Evolutionary conservation across 495 filamentous ascomycete genomes (phyloP).

Genomic region (Penicillium lagena): DNA sequence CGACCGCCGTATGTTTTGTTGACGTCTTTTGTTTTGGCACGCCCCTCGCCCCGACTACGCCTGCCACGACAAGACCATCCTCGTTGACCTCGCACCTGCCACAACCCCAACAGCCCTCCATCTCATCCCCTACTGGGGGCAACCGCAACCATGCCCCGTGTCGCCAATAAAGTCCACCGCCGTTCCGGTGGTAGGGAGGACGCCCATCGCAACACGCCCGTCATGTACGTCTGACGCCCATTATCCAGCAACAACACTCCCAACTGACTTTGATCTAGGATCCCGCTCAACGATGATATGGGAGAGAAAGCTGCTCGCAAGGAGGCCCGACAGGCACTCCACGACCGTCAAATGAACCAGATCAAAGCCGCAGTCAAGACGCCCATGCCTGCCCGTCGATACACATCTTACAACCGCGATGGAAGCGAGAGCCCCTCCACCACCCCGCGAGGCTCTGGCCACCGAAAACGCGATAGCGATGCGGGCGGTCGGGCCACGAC

Average conservation of each 20-base stretch:
- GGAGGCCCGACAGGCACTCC: slow-evolving; percentile 79
- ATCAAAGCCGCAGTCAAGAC: slow-evolving; percentile 82
- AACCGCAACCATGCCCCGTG: slow-evolving; percentile 62
- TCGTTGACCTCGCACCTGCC: neutral
- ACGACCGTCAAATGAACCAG: slow-evolving; percentile 87
- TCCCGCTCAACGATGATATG: slow-evolving; percentile 93
- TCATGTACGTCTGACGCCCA: slow-evolving; percentile 49
- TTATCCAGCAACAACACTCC: no score
- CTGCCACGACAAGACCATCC: slow-evolving; percentile 8
- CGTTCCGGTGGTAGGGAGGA: slow-evolving; percentile 48
- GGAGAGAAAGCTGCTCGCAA: slow-evolving; percentile 84
- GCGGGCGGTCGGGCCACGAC: slow-evolving; percentile 72
- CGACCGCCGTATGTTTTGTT: slow-evolving; percentile 29
- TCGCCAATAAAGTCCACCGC: slow-evolving; percentile 50
- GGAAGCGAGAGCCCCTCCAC: slow-evolving; percentile 55
- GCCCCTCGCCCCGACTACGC: slow-evolving; percentile 9
- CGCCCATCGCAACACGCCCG: slow-evolving; percentile 56
- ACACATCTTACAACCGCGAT: slow-evolving; percentile 55
- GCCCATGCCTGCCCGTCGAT: slow-evolving; percentile 62
- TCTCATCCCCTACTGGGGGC: slow-evolving; percentile 21
- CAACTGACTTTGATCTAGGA: slow-evolving; percentile 27
- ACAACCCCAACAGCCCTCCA: slow-evolving; percentile 1
- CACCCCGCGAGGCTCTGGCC: slow-evolving; percentile 52
- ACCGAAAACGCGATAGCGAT: slow-evolving; percentile 49
- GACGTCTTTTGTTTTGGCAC: slow-evolving; percentile 23